A percentile compares a stretch with the other conserved stretches of the same genome.
Evolutionary conservation across 768 basidiomycete species (phyloP).

Genomic region (Psilocybe cubensis): DNA sequence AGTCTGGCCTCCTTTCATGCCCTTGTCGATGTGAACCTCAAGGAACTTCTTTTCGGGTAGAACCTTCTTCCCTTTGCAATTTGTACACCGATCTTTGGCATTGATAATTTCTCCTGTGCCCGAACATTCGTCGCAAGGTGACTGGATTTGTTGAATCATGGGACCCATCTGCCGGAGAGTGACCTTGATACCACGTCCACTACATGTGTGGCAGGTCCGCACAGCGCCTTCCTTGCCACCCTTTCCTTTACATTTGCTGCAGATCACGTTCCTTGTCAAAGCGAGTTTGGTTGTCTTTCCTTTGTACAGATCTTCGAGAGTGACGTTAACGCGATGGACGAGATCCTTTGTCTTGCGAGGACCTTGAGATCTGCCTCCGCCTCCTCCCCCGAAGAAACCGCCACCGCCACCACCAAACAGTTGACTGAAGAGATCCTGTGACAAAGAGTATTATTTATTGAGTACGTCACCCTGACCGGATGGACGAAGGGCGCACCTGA

Average conservation of each 20-base stretch:
- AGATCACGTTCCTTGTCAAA: slow-evolving; percentile 93
- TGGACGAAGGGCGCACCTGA: slow-evolving; percentile 54
- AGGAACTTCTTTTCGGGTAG: slow-evolving; percentile 93
- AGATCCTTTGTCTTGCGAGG: slow-evolving; percentile 97
- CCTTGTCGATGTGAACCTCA: slow-evolving; percentile 98
- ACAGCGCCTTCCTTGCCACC: slow-evolving; percentile 98
- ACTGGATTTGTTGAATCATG: slow-evolving; percentile 99
- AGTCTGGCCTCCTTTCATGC: slow-evolving; percentile 94
- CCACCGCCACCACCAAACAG: slow-evolving; percentile 87
- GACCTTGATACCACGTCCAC: slow-evolving; percentile 89
- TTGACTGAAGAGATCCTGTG: slow-evolving; percentile 95
- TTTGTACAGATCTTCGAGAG: slow-evolving; percentile 98
- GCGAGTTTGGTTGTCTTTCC: slow-evolving; percentile 99
- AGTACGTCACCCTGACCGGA: neutral
- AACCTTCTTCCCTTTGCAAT: slow-evolving; percentile 96
- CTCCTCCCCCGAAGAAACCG: slow-evolving; percentile 74
- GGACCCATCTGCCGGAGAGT: slow-evolving; percentile 97
- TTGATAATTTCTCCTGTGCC: slow-evolving; percentile 97
- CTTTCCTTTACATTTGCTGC: slow-evolving; percentile 91
- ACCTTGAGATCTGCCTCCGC: slow-evolving; percentile 66
- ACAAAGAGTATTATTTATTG: slow-evolving; percentile 10
- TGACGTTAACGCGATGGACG: slow-evolving; percentile 93
- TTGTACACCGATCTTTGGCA: slow-evolving; percentile 86
- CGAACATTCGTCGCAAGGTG: slow-evolving; percentile 89
- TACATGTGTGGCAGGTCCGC: slow-evolving; percentile 73